phyloP scores from a whole-genome alignment of 345 rosid species.

The rapeseed (Brassica napus) region DNA sequence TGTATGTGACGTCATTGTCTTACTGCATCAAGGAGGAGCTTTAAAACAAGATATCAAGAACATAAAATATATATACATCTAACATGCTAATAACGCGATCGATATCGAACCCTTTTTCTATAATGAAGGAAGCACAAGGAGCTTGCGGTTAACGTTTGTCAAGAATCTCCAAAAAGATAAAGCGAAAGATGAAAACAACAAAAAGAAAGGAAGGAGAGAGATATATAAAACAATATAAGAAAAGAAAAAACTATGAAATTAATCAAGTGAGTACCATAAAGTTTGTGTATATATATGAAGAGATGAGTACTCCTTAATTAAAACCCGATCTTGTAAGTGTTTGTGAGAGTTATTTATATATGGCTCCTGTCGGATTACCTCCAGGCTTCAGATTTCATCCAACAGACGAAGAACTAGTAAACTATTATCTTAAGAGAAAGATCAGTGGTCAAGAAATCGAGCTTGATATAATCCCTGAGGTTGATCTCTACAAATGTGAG shows the following conservation, averaged over 20 bases:
- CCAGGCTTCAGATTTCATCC: constrained; percentile 97
- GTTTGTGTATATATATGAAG: background rate
- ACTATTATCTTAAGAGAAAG: constrained; percentile 87
- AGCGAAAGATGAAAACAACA: constrained; percentile 43
- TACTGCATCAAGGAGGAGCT: constrained; percentile 4
- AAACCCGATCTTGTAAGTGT: constrained; percentile 5
- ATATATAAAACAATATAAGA: background rate
- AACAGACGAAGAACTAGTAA: constrained; percentile 92
- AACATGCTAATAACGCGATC: constrained; percentile 27
- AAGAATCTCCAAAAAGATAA: constrained; percentile 44
- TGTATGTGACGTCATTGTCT: background rate
- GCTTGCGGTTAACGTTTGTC: constrained; percentile 40
- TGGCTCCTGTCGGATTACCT: constrained; percentile 66
- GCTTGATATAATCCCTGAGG: constrained; percentile 92
- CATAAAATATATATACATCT: background rate
- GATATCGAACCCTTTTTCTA: constrained; percentile 23
- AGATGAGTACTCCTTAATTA: constrained; percentile 1
- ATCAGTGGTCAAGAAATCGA: constrained; percentile 83
- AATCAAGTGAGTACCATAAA: constrained; percentile 8
- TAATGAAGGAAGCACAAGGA: constrained; percentile 38
- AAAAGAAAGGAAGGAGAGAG: constrained; percentile 30
- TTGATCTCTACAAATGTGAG: constrained; percentile 97
- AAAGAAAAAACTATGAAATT: constrained; percentile 7
- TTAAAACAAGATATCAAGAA: constrained; percentile 4
- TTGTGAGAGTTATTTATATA: background rate